Percentiles rank a stretch among this genome's conserved stretches.
Evolutionary conservation across 2,329 filamentous ascomycete species (phyloP).

Genomic region (Aspergillus fischeri): DNA sequence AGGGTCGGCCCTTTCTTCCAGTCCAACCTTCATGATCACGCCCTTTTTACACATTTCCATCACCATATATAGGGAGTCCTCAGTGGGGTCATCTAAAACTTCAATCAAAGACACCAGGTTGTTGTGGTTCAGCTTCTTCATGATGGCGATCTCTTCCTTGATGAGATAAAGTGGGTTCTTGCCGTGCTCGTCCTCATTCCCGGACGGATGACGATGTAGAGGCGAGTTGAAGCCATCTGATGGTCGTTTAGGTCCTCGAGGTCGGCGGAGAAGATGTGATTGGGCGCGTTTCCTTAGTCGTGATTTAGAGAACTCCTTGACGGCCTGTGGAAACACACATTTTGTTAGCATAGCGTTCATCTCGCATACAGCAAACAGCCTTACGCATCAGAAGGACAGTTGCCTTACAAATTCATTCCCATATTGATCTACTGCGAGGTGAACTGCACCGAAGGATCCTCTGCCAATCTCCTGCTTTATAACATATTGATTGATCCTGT

Average conservation of each 20-base stretch:
- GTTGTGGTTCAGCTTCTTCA: constrained; percentile 95
- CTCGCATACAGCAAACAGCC: not conserved
- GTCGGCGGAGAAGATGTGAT: constrained; percentile 74
- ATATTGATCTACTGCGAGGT: constrained; percentile 84
- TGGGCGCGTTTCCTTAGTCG: constrained; percentile 84
- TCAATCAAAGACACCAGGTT: constrained; percentile 93
- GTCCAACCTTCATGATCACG: constrained; percentile 89
- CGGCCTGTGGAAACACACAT: constrained; percentile 56
- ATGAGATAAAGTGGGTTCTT: constrained; percentile 80
- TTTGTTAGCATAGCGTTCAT: constrained; percentile 14
- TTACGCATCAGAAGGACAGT: not conserved
- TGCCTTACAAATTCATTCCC: constrained; percentile 82
- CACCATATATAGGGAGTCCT: constrained; percentile 97
- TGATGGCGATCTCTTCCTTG: constrained; percentile 93
- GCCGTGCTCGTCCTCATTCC: constrained; percentile 48
- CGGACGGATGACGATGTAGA: constrained; percentile 56
- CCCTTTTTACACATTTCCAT: constrained; percentile 99
- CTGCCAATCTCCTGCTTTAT: constrained; percentile 95
- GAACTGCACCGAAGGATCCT: constrained; percentile 91
- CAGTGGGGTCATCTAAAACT: constrained; percentile 89
- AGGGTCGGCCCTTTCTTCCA: constrained; percentile 77
- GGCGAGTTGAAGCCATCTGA: constrained; percentile 61
- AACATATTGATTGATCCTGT: constrained; percentile 90
- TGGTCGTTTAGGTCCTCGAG: constrained; percentile 51
- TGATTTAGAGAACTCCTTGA: constrained; percentile 97